Evolutionary conservation across 2,329 filamentous ascomycete genomes (phyloP), one percentile per base, ranked within the genome.

Genomic region (Pezicula rhizophila): DNA sequence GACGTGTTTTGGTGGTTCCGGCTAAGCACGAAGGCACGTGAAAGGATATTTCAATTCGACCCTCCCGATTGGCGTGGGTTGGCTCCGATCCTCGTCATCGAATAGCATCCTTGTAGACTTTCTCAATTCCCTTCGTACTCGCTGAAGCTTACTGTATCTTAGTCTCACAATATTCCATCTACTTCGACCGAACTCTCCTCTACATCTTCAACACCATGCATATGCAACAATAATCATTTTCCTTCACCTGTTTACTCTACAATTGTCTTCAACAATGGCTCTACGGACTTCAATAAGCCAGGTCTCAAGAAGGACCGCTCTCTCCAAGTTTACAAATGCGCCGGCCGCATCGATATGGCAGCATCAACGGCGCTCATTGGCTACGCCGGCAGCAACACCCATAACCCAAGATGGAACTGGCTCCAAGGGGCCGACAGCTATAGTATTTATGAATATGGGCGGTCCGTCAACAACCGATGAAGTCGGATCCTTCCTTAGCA

Each of bases 391-490:
- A 4, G 82, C 80, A 4, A 86, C 87, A 10, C 87, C 89, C 7
- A 89, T 93, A 18, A 91, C 87, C 0, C 89, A 95, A 66, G 78
- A 89, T 76, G 75, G 79, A 6, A 79, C 79, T 1, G 80, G 77
- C 43, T 76, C 78, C 2, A 79, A 88, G 64, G 92, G 92, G 0
- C 90, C 91, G 7, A 99, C 93, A 4, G 93, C 93, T 39, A 97
- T 99, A 82, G 93, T 99, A 12, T 96, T 99, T 64, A 81, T 99
- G 72, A 99, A 99, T 70, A 99, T 99, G 93, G 93, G 93, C 52
- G 93, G 93, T 0, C 93, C 93, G 3, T 87, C 89, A 1, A 96
- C 87, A 4, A 87, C 85, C 4, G 80, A 84, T 57, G 90, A 99
- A 72, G 93, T 99, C 33, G 84, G 85, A 60, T 82, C 85, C 68